Base-by-base conservation (phyloP, 2,329 filamentous ascomycete species). In the Phialocephala sp. region DNA sequence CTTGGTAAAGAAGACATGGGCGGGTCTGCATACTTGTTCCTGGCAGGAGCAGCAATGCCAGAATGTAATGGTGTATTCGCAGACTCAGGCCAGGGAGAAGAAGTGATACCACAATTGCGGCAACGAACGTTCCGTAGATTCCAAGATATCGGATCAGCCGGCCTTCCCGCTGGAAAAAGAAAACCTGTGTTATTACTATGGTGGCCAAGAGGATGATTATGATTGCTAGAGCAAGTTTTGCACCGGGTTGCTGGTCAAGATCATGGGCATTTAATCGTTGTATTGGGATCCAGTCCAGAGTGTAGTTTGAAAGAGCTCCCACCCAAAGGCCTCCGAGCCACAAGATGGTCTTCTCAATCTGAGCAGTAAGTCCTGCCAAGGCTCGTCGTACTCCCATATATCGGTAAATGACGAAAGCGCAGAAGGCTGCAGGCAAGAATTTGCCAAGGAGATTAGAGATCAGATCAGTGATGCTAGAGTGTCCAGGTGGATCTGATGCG, bases 261-360 rank as follows among this genome's bases (percentile, higher is more conserved):
- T 99, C 95, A 76, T 96, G 93, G 0, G 90, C 88, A 9, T 92
- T 98, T n/a, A 99, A 84, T 2, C 95, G 90, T 77, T 93, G 88
- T 70, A 99, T 95, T 0, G 95, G 95, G 67, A 99, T 97, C 79
- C 92, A 91, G 73, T 93, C 91, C 74, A 99, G 92, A 0, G 95
- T 98, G 79, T 97, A 96, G 79, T 98, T 98, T 74, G 94, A 94
- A 71, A 99, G 80, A 1, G 92, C 90, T 18, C 94, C 95, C 45
- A 97, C 87, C 91, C 96, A 99, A 75, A 91, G 93, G 8, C 89
- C 90, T 0, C 94, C 94, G 0, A 99, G 83, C 91, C 93, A 98
- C 35, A 98, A 83, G 2, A 98, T 79, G 0, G 93, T 92, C 82
- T 97, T 97, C 75, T 97, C 94, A 52, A 97, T 73, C 75, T 97